phyloP scores from a whole-genome alignment of 2,329 filamentous ascomycete genomes.

The Spiromastix sp. region DNA sequence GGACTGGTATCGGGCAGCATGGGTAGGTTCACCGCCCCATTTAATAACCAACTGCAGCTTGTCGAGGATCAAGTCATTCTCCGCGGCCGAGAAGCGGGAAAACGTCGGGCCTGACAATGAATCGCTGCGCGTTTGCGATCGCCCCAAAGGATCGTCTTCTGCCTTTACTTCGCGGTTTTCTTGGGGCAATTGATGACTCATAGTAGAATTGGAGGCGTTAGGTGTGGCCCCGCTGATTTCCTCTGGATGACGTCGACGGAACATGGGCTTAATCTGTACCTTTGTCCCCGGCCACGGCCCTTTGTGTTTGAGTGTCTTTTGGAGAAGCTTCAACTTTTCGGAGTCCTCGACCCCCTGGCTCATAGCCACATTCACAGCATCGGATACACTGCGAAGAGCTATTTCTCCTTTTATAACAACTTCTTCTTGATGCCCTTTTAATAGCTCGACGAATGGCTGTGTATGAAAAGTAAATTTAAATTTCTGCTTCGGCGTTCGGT shows the following conservation, averaged over 20 bases:
- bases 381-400: slow-evolving; percentile 76
- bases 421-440: slow-evolving; percentile 93
- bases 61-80: slow-evolving; percentile 86
- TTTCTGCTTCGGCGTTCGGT: slow-evolving; percentile 96
- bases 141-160: slow-evolving; percentile 24
- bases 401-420: slow-evolving; percentile 88
- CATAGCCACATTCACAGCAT: slow-evolving; percentile 75
- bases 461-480: slow-evolving; percentile 99
- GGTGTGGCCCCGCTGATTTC: slow-evolving; percentile 32
- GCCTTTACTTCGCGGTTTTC: slow-evolving; percentile 28
- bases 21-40: slow-evolving; percentile 96
- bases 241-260: slow-evolving; percentile 72
- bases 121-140: slow-evolving; percentile 57
- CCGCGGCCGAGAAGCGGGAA: slow-evolving; percentile 85
- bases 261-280: slow-evolving; percentile 99
- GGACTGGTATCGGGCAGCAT: slow-evolving; percentile 90
- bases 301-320: slow-evolving; percentile 84
- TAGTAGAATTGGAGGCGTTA: slow-evolving; percentile 11
- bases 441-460: slow-evolving; percentile 84
- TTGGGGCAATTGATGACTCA: slow-evolving; percentile 43
- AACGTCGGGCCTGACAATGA: slow-evolving; percentile 84
- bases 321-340: slow-evolving; percentile 73
- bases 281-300: slow-evolving; percentile 92
- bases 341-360: slow-evolving; percentile 71
- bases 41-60: slow-evolving; percentile 97